Percentiles rank a stretch among this genome's conserved stretches.
phyloP scores from a whole-genome alignment of 257 asterid species.

The Cruciata laevipes region DNA sequence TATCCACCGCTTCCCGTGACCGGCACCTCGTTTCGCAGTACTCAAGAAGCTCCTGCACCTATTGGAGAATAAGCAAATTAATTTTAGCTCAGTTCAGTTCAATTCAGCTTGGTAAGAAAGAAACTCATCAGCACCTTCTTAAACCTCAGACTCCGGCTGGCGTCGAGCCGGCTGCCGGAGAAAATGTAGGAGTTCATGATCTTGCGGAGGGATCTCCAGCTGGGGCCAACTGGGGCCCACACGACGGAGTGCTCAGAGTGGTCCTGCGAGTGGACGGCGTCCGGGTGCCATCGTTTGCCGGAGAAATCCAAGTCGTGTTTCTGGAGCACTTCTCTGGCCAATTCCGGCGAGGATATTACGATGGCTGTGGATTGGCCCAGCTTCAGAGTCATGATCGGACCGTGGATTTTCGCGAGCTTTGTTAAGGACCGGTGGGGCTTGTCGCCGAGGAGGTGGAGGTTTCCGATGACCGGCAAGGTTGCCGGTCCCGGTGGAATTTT shows the following conservation, averaged over 20 bases:
- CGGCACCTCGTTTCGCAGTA: background rate
- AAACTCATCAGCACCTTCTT: background rate
- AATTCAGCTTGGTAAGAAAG: too few relatives aligned
- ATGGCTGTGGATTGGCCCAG: background rate
- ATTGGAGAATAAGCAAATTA: too few relatives aligned
- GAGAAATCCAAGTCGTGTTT: background rate
- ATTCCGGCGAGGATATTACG: background rate
- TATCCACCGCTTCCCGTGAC: background rate
- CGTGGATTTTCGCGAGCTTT: background rate
- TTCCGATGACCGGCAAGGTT: background rate
- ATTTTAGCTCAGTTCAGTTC: too few relatives aligned
- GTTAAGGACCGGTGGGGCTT: background rate
- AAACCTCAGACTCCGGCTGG: background rate
- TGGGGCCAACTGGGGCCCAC: background rate
- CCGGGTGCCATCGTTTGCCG: background rate
- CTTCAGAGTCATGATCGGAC: background rate
- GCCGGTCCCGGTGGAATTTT: background rate
- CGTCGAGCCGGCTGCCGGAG: constrained; percentile 1
- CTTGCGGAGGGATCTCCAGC: background rate
- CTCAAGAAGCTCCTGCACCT: background rate
- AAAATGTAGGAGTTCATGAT: background rate
- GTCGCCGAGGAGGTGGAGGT: background rate
- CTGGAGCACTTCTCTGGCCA: background rate
- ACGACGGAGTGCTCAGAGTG: background rate
- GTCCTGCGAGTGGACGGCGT: background rate